Base-by-base conservation (phyloP, 140 eudicot species). In the Stevia rebaudiana region DNA sequence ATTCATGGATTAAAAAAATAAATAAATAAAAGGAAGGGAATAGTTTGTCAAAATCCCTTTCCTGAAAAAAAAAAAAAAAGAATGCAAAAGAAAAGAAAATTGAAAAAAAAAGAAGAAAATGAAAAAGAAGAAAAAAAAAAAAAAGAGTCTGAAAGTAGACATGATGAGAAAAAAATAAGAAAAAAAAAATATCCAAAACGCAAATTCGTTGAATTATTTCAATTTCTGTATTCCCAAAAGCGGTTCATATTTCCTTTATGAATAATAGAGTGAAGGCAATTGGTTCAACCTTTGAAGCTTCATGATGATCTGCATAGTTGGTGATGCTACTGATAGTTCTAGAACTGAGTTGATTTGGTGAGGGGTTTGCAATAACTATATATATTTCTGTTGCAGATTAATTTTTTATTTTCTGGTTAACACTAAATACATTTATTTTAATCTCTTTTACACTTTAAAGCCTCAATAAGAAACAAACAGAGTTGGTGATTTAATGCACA, bases 351-450 rank as follows among this genome's bases (percentile, higher is more conserved):
- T 58, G 44, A 78, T 65, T 68, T 70, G 88, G 86, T 81, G 87
- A 86, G 90, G 85, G 75, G 82, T 77, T 78, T 61, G 70, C 65
- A 55, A 76, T 73, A 73, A 36, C 68, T 61, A 46, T 33, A 49
- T 64, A 52, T 63, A 21, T 51, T 40, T 43, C 15, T 59, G 30
- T 67, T 42, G 30, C 66, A 50, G 39, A 31, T 58, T 52, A 24
- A 65, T 16, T 49, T 39, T 39, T 74, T 30, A 30, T 30, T 30
- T 30, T 33, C 0, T 33, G 4, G 16, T 48, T 42, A 15, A 12
- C 50, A 35, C 21, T 18, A 23, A 63, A 42, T 42, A 24, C 15
- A 0, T 42, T 63, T 12, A n/a, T 18, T 52, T 23, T 40, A 30
- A 40, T 63, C 51, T 50, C 51, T 18, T 39, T 22, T 40, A 5